phyloP scores from a whole-genome alignment of 768 basidiomycete species.

The Filobasidium floriforme region DNA sequence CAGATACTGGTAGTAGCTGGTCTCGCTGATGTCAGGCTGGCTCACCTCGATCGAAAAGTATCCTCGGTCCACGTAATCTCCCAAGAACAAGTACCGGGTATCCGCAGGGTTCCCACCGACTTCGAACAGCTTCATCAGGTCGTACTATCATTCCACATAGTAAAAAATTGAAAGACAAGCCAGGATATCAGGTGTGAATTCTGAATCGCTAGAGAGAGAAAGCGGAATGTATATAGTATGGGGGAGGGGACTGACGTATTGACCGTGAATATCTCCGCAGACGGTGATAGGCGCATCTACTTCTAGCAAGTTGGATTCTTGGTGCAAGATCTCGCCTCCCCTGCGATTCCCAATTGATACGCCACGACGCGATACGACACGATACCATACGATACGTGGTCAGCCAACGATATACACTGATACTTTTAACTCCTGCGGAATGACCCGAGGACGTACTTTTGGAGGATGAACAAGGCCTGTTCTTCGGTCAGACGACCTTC shows the following conservation, averaged over 20 bases:
- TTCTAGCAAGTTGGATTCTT: constrained; percentile 80
- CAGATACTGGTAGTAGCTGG: neutral
- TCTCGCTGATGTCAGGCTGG: neutral
- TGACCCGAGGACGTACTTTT: constrained; percentile 48
- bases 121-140: constrained; percentile 91
- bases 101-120: constrained; percentile 91
- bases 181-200: neutral
- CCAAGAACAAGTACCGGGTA: constrained; percentile 83
- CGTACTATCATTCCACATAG: constrained; percentile 56
- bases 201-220: too few species aligned
- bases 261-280: constrained; percentile 97
- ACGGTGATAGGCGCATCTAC: constrained; percentile 98
- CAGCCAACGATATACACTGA: neutral
- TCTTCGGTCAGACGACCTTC: constrained; percentile 90
- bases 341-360: constrained; percentile 13
- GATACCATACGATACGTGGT: neutral
- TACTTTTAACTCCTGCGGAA: too few species aligned
- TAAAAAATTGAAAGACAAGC: too few species aligned
- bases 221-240: neutral
- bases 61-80: constrained; percentile 87
- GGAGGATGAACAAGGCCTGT: constrained; percentile 87
- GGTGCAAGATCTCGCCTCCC: constrained; percentile 63
- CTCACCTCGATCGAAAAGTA: constrained; percentile 86
- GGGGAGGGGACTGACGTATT: constrained; percentile 63
- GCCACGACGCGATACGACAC: neutral